Percentiles rank a stretch among this genome's conserved stretches.
Conservation (phyloP, 2,329 filamentous ascomycete species). For the Aureobasidium subglaciale region DNA sequence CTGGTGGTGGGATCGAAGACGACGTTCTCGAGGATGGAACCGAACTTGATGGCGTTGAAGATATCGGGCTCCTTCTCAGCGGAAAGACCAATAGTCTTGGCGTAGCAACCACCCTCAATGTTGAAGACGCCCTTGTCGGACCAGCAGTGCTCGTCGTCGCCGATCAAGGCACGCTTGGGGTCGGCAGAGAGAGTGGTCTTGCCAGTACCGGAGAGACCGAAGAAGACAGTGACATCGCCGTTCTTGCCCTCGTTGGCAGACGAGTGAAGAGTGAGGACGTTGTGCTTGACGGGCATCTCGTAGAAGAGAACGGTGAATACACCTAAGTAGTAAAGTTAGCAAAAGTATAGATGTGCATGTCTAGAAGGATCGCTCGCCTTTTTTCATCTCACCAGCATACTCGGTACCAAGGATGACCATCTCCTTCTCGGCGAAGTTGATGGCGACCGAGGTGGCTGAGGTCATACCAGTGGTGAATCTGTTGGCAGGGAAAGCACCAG, state of each 20-base stretch:
- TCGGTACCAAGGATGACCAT: slow-evolving; percentile 99
- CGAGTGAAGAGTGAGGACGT: slow-evolving; percentile 95
- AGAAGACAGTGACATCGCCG: slow-evolving; percentile 98
- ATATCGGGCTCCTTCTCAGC: slow-evolving; percentile 99
- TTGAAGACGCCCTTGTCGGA: slow-evolving; percentile 95
- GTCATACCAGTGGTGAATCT: slow-evolving; percentile 98
- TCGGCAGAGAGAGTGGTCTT: slow-evolving; percentile 98
- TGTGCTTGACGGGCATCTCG: slow-evolving; percentile 99
- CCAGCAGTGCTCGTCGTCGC: slow-evolving; percentile 99
- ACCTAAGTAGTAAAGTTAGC: slow-evolving; percentile 41
- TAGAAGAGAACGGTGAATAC: slow-evolving; percentile 99
- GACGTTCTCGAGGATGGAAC: slow-evolving; percentile 95
- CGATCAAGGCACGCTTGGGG: slow-evolving; percentile 90
- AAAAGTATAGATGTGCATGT: neutral
- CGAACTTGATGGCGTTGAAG: slow-evolving; percentile 89
- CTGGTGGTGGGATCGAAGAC: slow-evolving; percentile 90
- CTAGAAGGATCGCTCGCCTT: slow-evolving; percentile 35
- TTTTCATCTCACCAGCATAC: slow-evolving; percentile 97
- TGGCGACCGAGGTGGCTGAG: slow-evolving; percentile 91
- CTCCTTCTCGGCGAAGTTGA: slow-evolving; percentile 99
- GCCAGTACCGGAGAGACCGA: slow-evolving; percentile 94
- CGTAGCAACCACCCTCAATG: slow-evolving; percentile 99
- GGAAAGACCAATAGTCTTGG: slow-evolving; percentile 95
- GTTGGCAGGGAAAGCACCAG: slow-evolving; percentile 96
- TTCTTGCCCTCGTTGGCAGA: slow-evolving; percentile 94